Evolutionary conservation across 2,329 filamentous ascomycete genomes (phyloP).

Genomic region (Cucurbitaria berberidis): DNA sequence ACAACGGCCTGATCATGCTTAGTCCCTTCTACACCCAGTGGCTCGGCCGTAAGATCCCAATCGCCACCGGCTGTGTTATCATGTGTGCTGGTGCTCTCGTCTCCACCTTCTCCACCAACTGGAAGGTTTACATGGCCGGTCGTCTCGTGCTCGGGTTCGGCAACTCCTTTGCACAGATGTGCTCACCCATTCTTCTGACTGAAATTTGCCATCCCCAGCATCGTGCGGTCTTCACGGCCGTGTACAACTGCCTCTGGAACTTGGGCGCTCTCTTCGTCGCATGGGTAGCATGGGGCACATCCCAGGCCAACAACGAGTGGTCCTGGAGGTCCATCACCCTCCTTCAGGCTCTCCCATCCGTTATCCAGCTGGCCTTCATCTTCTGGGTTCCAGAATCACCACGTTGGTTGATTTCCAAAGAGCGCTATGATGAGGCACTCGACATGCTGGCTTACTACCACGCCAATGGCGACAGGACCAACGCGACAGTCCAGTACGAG

Average conservation of each 20-base stretch:
- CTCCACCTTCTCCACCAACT: conserved; percentile 32
- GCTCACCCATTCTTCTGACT: conserved; percentile 67
- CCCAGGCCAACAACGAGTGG: conserved; percentile 54
- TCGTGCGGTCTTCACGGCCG: conserved; percentile 66
- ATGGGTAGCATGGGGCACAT: conserved; percentile 58
- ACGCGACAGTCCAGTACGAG: conserved; percentile 69
- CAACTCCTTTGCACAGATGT: conserved; percentile 68
- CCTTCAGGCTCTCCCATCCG: conserved; percentile 55
- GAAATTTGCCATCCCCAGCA: conserved; percentile 73
- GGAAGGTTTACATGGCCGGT: conserved; percentile 61
- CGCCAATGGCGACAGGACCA: conserved; percentile 63
- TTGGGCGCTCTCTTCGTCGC: conserved; percentile 63
- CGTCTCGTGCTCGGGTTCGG: conserved; percentile 71
- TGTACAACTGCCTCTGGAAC: conserved; percentile 74
- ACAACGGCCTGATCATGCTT: neutral
- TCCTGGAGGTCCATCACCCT: conserved; percentile 60
- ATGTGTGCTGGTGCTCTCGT: conserved; percentile 53
- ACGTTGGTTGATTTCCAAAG: conserved; percentile 69
- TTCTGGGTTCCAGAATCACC: conserved; percentile 66
- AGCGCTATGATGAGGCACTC: conserved; percentile 67
- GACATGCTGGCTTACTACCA: conserved; percentile 68
- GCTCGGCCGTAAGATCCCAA: conserved; percentile 52
- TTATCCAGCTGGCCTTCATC: conserved; percentile 68
- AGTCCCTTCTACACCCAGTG: conserved; percentile 49
- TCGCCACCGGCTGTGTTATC: conserved; percentile 51